Base-by-base conservation (phyloP, 768 basidiomycete species). In the Infundibulicybe gibba region DNA sequence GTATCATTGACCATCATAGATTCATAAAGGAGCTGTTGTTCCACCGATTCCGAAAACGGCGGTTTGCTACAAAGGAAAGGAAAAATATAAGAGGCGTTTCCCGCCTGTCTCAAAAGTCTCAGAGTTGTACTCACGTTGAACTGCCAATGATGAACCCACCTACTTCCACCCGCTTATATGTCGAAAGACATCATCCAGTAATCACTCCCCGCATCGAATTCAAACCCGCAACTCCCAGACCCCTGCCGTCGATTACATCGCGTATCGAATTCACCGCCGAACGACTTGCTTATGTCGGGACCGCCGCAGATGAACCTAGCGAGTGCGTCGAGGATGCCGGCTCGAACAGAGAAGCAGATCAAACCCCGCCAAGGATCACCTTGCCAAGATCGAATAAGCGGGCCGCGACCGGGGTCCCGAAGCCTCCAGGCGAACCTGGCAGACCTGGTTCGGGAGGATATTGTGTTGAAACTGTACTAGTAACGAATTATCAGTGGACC, bases 361-460 rank as follows among this genome's bases (percentile, higher is more conserved):
- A 19, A 10, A 14, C 17, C 10, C 35, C n/a, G 35, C 35, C 21
- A 47, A 47, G 19, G 12, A 31, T 32, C 17, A 16, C 19, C 19
- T 17, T 17, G 17, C 16, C 20, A 21, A 2, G 30, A 16, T 15
- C 25, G 11, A 38, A 25, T n/a, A 13, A 38, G 37, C 15, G 9
- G 20, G 16, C 5, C 13, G 20, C 16, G 44, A 45, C 32, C 13
- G 21, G 41, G 3, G 41, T 48, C 19, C 40, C 40, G 2, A 48
- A 48, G 19, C 46, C 46, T 13, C 16, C 32, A 5, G 46, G 46
- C 1, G 46, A 48, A 16, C 46, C 46, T 20, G 46, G 46, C 30
- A 40, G 40, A 2, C 45, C 45, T 3, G 38, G 40, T 20, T 25
- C 40, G 4, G 40, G 46, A 9, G 46, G 46, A 11, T 48, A 21